phyloP scores from a whole-genome alignment of 495 filamentous ascomycete genomes.

The Filosporella fistucella region DNA sequence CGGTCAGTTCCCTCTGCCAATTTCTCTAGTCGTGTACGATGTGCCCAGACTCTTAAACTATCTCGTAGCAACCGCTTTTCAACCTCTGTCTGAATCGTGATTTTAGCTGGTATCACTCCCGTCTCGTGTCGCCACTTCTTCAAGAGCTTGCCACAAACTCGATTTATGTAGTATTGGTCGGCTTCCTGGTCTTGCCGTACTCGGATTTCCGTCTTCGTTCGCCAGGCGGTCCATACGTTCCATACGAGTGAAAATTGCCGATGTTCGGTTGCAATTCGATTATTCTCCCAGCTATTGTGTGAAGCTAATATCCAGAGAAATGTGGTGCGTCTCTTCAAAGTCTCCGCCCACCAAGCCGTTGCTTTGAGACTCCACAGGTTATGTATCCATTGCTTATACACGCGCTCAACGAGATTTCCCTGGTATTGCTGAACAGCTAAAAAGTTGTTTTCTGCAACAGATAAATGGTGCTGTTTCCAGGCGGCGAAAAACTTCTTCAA shows the following conservation, averaged over 20 bases:
- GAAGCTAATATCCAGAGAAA: slow-evolving; percentile 19
- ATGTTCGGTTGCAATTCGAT: slow-evolving; percentile 11
- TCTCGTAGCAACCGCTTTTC: slow-evolving; percentile 43
- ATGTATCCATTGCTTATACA: slow-evolving; percentile 56
- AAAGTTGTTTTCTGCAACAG: slow-evolving; percentile 29
- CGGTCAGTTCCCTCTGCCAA: slow-evolving; percentile 52
- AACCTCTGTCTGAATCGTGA: slow-evolving; percentile 40
- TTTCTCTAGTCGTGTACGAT: slow-evolving; percentile 40
- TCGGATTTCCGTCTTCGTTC: slow-evolving; percentile 11
- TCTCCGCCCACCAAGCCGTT: slow-evolving; percentile 43
- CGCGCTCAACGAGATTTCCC: slow-evolving; percentile 35
- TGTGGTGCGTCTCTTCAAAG: slow-evolving; percentile 41
- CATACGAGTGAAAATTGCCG: slow-evolving; percentile 14
- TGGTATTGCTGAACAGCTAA: slow-evolving; percentile 41
- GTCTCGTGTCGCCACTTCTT: slow-evolving; percentile 35
- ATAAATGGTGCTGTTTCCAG: slow-evolving; percentile 45
- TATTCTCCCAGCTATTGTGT: slow-evolving; percentile 11
- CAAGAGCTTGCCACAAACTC: slow-evolving; percentile 6
- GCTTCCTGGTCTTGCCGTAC: slow-evolving; percentile 17
- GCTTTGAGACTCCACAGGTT: slow-evolving; percentile 48
- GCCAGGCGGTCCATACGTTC: slow-evolving; percentile 28
- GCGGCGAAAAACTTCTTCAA: slow-evolving; percentile 50
- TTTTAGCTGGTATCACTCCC: slow-evolving; percentile 43
- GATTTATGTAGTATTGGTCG: slow-evolving; percentile 24
- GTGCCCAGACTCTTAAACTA: slow-evolving; percentile 47